Evolutionary conservation across 2,329 filamentous ascomycete genomes (phyloP).

Genomic region (Xylariales sp.): DNA sequence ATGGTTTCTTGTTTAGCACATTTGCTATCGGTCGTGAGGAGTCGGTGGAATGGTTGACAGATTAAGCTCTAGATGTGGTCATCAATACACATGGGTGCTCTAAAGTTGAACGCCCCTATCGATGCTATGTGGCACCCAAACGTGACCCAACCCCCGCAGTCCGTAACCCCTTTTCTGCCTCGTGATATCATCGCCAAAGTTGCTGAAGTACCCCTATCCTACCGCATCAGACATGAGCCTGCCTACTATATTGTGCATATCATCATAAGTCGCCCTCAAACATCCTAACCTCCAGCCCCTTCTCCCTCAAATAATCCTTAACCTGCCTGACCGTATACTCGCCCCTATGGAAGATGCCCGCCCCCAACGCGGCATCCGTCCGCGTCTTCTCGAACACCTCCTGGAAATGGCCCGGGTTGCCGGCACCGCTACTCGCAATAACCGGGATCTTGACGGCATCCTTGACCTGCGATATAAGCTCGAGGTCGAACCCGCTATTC

Average conservation of each 20-base stretch:
- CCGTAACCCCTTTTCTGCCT: conserved; percentile 2
- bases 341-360: conserved; percentile 94
- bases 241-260: no score
- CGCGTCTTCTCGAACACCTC: conserved; percentile 83
- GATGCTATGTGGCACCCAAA: neutral
- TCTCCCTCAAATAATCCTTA: conserved; percentile 71
- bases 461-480: conserved; percentile 87
- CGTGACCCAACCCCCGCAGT: neutral
- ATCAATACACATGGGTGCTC: conserved; percentile 16
- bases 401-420: conserved; percentile 79
- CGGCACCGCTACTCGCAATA: conserved; percentile 90
- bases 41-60: neutral
- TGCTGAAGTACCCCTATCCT: no score
- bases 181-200: no score
- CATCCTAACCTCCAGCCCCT: conserved; percentile 72
- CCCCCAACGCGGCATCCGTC: conserved; percentile 89
- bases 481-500: conserved; percentile 90
- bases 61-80: conserved; percentile 6
- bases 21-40: conserved; percentile 1
- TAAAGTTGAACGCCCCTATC: neutral
- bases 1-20: neutral
- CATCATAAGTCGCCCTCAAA: conserved; percentile 58
- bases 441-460: conserved; percentile 83
- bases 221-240: no score
- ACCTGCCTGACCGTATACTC: conserved; percentile 95